A percentile compares a stretch with the other conserved stretches of the same genome.
These are phyloP conservation scores for Euphrasia arctica DNA, from an alignment of 305 asterid genomes.

Conservation along the genomic window DNA sequence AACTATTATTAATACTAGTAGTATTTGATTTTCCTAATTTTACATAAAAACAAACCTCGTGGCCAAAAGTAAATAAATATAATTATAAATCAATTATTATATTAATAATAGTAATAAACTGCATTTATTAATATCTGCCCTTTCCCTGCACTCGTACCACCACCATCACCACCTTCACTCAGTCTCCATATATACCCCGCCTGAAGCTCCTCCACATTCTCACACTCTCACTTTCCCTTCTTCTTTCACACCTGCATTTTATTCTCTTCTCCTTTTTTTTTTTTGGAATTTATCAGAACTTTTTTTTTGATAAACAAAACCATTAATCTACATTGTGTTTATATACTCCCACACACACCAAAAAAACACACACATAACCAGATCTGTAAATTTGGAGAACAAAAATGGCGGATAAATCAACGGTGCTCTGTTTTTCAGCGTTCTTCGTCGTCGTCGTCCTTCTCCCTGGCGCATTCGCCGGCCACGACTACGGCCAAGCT, in stretches of 20 bases:
- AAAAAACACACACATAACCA: slow-evolving; percentile 21
- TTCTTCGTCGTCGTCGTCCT: slow-evolving; percentile 40
- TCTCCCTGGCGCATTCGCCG: slow-evolving; percentile 62
- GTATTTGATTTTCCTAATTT: not conserved
- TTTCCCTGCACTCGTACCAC: slow-evolving; percentile 38
- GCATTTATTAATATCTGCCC: slow-evolving; percentile 43
- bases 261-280: slow-evolving; percentile 15
- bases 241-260: slow-evolving; percentile 21
- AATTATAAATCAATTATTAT: not conserved
- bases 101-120: slow-evolving; percentile 15
- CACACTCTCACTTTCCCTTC: slow-evolving; percentile 28
- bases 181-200: slow-evolving; percentile 56
- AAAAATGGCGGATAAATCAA: slow-evolving; percentile 49
- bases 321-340: slow-evolving; percentile 32
- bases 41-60: not conserved
- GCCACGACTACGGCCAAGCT: slow-evolving; percentile 86
- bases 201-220: slow-evolving; percentile 42
- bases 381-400: slow-evolving; percentile 31
- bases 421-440: slow-evolving; percentile 46
- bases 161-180: slow-evolving; percentile 35
- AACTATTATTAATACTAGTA: slow-evolving; percentile 34
- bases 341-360: not conserved
- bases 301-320: slow-evolving; percentile 36
- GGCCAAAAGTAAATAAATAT: not conserved
- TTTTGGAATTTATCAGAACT: slow-evolving; percentile 30